These are phyloP conservation scores for Pugionium cornutum DNA, from an alignment of 345 rosid species.

Conservation along the genomic window DNA sequence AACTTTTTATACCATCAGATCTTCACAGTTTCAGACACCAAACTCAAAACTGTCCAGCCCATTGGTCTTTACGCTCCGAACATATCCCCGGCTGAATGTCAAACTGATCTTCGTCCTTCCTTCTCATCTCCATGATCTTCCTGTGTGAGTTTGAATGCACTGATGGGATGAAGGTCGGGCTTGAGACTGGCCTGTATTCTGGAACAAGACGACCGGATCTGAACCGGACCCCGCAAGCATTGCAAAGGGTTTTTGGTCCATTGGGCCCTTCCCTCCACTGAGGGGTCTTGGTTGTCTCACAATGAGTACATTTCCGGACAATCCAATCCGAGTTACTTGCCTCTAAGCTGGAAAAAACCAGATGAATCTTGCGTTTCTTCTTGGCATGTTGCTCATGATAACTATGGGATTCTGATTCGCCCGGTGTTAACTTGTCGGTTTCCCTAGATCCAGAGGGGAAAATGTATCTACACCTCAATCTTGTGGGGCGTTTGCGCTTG, in stretches of 20 bases:
- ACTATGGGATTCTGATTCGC: conserved; percentile 41
- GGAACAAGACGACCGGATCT: conserved; percentile 87
- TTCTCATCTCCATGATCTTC: conserved; percentile 89
- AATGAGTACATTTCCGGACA: conserved; percentile 63
- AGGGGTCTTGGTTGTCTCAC: conserved; percentile 81
- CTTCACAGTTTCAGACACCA: neutral
- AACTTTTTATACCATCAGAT: conserved; percentile 31
- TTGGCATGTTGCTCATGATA: conserved; percentile 38
- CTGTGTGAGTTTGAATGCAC: conserved; percentile 91
- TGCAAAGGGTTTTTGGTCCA: conserved; percentile 96
- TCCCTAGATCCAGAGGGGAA: conserved; percentile 36
- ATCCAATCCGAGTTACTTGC: conserved; percentile 19
- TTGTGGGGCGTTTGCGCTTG: conserved; percentile 58
- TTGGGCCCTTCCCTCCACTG: conserved; percentile 97
- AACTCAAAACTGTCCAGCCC: neutral
- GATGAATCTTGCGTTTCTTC: conserved; percentile 53
- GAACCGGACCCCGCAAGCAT: conserved; percentile 91
- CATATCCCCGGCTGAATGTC: conserved; percentile 13
- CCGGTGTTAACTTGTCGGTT: conserved; percentile 25
- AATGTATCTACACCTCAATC: conserved; percentile 29
- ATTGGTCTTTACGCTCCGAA: conserved; percentile 30
- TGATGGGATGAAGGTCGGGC: conserved; percentile 74
- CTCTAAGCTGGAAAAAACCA: conserved; percentile 27
- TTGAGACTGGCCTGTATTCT: conserved; percentile 88
- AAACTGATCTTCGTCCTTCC: conserved; percentile 37